A percentile compares a stretch with the other conserved stretches of the same genome.
Conservation (phyloP, 345 rosid species). For the Euphorbia tirucalli region DNA sequence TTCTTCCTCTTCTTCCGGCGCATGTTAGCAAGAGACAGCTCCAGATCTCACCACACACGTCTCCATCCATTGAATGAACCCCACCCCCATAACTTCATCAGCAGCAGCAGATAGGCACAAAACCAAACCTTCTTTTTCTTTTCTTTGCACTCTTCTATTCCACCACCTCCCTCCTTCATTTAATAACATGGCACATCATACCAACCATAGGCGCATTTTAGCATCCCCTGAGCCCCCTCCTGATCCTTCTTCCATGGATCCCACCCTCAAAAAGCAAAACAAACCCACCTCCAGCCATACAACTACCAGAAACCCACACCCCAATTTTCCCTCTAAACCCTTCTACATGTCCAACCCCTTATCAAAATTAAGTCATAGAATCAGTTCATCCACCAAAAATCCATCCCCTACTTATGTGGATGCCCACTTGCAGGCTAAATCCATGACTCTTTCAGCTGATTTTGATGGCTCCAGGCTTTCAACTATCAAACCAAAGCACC, state of each 20-base stretch:
- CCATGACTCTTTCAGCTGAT: slow-evolving; percentile 52
- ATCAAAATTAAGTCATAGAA: slow-evolving; percentile 20
- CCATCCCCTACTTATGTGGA: slow-evolving; percentile 27
- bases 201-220: slow-evolving; percentile 36
- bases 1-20: slow-evolving; percentile 23
- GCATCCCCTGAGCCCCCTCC: slow-evolving; percentile 26
- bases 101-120: not conserved
- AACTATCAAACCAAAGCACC: slow-evolving; percentile 21
- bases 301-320: slow-evolving; percentile 19
- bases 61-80: slow-evolving; percentile 21
- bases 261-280: slow-evolving; percentile 25
- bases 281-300: slow-evolving; percentile 13
- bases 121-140: not conserved
- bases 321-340: not conserved
- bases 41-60: slow-evolving; percentile 27
- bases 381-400: slow-evolving; percentile 26
- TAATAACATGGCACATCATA: slow-evolving; percentile 35
- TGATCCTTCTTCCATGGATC: slow-evolving; percentile 35
- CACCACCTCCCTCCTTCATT: not conserved
- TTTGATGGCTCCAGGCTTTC: slow-evolving; percentile 36
- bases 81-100: slow-evolving; percentile 13
- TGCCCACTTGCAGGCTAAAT: slow-evolving; percentile 47
- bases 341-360: slow-evolving; percentile 2
- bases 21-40: slow-evolving; percentile 31
- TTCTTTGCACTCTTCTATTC: not conserved